phyloP scores from a whole-genome alignment of 179 eudicot genomes.

The Camellia oleifera region DNA sequence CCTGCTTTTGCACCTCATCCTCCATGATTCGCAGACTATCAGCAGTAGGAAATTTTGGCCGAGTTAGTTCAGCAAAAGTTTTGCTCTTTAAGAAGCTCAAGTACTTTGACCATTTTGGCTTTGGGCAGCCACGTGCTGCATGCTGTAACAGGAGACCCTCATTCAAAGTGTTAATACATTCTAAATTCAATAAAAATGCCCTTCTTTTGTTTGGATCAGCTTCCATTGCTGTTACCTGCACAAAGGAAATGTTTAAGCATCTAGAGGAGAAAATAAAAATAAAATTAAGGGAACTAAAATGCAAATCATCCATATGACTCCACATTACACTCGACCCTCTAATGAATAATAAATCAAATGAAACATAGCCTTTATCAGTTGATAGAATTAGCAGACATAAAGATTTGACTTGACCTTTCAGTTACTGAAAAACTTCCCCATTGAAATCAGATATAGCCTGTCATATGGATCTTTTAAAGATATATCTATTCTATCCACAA shows the following conservation, averaged over 20 bases:
- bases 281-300: not conserved
- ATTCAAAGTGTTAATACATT: slow-evolving; percentile 81
- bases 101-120: slow-evolving; percentile 82
- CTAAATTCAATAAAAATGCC: slow-evolving; percentile 63
- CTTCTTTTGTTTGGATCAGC: slow-evolving; percentile 56
- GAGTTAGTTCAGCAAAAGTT: slow-evolving; percentile 67
- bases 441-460: not conserved
- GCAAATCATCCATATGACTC: not conserved
- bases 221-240: slow-evolving; percentile 76
- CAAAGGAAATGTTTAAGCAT: slow-evolving; percentile 11
- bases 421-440: not conserved
- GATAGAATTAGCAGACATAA: not conserved
- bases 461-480: not conserved
- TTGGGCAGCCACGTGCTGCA: slow-evolving; percentile 70
- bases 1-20: slow-evolving; percentile 26
- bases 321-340: not conserved
- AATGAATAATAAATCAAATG: not conserved
- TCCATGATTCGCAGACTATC: slow-evolving; percentile 44
- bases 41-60: slow-evolving; percentile 59
- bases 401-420: not conserved
- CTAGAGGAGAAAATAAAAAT: not conserved
- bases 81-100: slow-evolving; percentile 80
- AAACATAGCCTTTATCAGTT: not conserved
- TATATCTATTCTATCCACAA: not conserved
- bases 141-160: slow-evolving; percentile 82